These are phyloP conservation scores for Clavispora fructus DNA, from an alignment of 805 yeast species.

Conservation along the genomic window DNA sequence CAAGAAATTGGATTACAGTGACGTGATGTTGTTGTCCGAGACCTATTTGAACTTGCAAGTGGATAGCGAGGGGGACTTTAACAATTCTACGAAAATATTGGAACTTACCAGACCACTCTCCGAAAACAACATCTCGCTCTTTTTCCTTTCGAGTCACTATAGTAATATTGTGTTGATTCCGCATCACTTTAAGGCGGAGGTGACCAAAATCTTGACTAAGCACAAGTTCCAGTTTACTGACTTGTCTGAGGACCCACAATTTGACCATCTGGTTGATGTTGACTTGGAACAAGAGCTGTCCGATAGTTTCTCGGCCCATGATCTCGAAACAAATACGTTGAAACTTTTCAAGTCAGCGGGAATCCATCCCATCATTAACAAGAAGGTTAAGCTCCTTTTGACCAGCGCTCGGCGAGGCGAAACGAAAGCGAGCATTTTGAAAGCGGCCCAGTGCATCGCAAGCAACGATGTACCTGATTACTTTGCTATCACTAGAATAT, in stretches of 20 bases:
- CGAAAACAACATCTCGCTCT: slow-evolving; percentile 50
- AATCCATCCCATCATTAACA: slow-evolving; percentile 43
- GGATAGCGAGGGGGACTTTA: slow-evolving; percentile 54
- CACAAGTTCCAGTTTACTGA: slow-evolving; percentile 42
- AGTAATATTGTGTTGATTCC: slow-evolving; percentile 64
- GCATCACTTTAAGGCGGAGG: slow-evolving; percentile 35
- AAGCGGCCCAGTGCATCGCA: slow-evolving; percentile 37
- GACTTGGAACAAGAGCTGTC: neutral
- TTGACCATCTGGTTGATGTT: slow-evolving; percentile 1
- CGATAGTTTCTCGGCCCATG: neutral
- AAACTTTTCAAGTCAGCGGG: slow-evolving; percentile 7
- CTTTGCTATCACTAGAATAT: slow-evolving; percentile 51
- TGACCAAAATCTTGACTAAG: slow-evolving; percentile 39
- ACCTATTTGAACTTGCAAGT: slow-evolving; percentile 52
- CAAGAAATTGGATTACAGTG: slow-evolving; percentile 23
- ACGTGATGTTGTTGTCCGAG: slow-evolving; percentile 37
- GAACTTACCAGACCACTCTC: slow-evolving; percentile 57
- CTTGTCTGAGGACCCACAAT: slow-evolving; percentile 38
- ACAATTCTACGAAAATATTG: slow-evolving; percentile 46
- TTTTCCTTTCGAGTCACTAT: slow-evolving; percentile 59
- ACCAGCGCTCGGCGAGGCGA: slow-evolving; percentile 58
- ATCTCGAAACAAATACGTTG: slow-evolving; percentile 4
- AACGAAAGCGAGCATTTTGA: slow-evolving; percentile 34
- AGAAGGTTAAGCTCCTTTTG: slow-evolving; percentile 37
- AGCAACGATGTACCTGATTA: slow-evolving; percentile 33